Evolutionary conservation across 257 asterid genomes (phyloP).

Genomic region (Coffea canephora): DNA sequence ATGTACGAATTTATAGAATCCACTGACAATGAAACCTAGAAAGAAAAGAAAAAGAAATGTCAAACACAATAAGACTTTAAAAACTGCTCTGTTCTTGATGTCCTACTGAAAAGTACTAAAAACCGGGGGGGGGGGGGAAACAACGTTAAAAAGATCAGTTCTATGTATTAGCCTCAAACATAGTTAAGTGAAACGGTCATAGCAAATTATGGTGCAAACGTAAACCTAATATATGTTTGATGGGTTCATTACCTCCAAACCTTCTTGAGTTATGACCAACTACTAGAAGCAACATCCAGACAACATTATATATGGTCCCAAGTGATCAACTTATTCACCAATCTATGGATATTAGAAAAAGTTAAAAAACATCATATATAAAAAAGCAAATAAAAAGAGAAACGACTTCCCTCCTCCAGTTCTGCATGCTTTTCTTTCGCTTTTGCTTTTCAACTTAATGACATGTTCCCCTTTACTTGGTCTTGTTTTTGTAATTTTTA

Average conservation of each 20-base stretch:
- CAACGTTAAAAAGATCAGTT: neutral
- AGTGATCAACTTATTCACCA: neutral
- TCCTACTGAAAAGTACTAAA: neutral
- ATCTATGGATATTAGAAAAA: neutral
- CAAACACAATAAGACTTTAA: neutral
- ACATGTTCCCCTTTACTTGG: neutral
- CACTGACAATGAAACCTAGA: conserved; percentile 66
- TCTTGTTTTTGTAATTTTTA: neutral
- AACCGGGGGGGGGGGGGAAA: neutral
- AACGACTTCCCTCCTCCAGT: neutral
- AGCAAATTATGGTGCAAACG: neutral
- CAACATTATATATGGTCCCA: neutral
- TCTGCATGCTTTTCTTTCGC: neutral
- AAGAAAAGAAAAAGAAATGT: conserved; percentile 23
- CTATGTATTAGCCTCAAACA: neutral
- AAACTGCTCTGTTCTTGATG: neutral
- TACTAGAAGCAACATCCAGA: neutral
- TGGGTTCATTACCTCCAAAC: too few relatives aligned
- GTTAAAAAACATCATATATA: neutral
- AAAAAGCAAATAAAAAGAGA: neutral
- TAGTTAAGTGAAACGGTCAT: too few relatives aligned
- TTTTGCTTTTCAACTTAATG: neutral
- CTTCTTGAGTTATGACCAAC: neutral
- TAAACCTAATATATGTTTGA: too few relatives aligned
- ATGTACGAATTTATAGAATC: conserved; percentile 85